A percentile compares a stretch with the other conserved stretches of the same genome.
Evolutionary conservation across 192 early-diverging fungal genomes (phyloP).

Genomic region (Phlyctochytrium arcticum): DNA sequence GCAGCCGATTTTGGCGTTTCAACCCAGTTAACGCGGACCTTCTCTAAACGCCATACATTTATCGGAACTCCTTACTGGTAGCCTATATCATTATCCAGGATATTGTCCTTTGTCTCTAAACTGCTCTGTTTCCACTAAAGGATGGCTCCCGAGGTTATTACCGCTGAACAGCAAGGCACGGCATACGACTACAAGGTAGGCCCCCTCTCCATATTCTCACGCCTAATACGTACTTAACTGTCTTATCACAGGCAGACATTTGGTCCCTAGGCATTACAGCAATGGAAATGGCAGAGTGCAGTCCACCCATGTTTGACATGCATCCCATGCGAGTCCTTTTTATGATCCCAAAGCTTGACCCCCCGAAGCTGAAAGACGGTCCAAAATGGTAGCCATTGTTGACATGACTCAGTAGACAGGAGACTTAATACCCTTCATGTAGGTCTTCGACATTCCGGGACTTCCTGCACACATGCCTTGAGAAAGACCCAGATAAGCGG

Average conservation of each 20-base stretch:
- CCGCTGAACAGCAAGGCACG: conserved; percentile 37
- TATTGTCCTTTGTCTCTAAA: neutral
- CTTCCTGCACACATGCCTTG: conserved; percentile 45
- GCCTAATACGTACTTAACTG: neutral
- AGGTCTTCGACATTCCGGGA: conserved; percentile 47
- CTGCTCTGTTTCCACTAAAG: neutral
- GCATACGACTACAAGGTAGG: conserved; percentile 57
- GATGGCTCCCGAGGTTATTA: conserved; percentile 59
- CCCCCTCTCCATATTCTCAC: neutral
- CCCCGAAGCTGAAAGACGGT: conserved; percentile 42
- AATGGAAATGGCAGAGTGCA: conserved; percentile 58
- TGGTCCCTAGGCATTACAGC: conserved; percentile 95
- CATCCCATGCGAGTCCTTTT: conserved; percentile 96
- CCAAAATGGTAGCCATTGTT: conserved; percentile 19
- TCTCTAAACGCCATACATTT: conserved; percentile 93
- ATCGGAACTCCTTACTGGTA: conserved; percentile 84
- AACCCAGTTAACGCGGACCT: conserved; percentile 66
- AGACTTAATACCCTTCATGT: neutral
- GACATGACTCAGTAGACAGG: neutral
- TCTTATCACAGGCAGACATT: conserved; percentile 74
- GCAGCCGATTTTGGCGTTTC: conserved; percentile 97
- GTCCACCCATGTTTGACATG: conserved; percentile 88
- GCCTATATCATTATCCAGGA: neutral
- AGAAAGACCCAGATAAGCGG: conserved; percentile 52
- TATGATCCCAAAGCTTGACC: conserved; percentile 63